Evolutionary conservation across 371 early-diverging fungal species (phyloP).

Genomic region (Mortierella sp.): DNA sequence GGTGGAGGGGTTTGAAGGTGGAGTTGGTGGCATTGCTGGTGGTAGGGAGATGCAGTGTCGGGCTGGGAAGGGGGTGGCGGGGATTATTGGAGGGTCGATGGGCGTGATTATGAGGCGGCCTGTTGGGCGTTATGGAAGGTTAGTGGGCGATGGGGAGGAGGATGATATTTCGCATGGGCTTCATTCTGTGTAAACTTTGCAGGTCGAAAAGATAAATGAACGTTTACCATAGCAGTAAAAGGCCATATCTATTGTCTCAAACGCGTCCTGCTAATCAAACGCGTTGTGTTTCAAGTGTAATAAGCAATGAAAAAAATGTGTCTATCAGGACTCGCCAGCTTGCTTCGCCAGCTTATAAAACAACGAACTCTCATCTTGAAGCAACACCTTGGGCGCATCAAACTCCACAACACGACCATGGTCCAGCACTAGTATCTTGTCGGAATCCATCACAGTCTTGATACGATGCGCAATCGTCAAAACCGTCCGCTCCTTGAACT

Average conservation of each 20-base stretch:
- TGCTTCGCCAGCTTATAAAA: slow-evolving; percentile 60
- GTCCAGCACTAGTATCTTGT: slow-evolving; percentile 68
- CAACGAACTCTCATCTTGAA: slow-evolving; percentile 60
- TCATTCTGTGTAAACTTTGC: neutral
- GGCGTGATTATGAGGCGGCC: slow-evolving; percentile 47
- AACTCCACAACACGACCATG: slow-evolving; percentile 68
- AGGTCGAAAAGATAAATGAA: neutral
- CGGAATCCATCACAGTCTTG: slow-evolving; percentile 67
- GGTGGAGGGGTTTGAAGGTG: neutral
- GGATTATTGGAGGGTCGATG: slow-evolving; percentile 44
- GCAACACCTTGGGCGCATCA: slow-evolving; percentile 65
- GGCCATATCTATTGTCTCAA: no score
- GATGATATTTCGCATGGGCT: slow-evolving; percentile 16
- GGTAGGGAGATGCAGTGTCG: neutral
- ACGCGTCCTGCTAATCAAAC: no score
- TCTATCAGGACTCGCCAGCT: slow-evolving; percentile 26
- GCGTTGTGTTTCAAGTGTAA: no score
- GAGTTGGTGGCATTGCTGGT: neutral
- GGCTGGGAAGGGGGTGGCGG: slow-evolving; percentile 30
- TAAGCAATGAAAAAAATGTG: neutral
- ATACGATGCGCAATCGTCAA: slow-evolving; percentile 78
- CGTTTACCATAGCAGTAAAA: no score
- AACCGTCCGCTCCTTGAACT: slow-evolving; percentile 65
- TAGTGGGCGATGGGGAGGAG: slow-evolving; percentile 43
- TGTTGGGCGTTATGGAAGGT: slow-evolving; percentile 32